phyloP scores from a whole-genome alignment of 805 yeast species.

The Schwanniomyces vanrijiae region DNA sequence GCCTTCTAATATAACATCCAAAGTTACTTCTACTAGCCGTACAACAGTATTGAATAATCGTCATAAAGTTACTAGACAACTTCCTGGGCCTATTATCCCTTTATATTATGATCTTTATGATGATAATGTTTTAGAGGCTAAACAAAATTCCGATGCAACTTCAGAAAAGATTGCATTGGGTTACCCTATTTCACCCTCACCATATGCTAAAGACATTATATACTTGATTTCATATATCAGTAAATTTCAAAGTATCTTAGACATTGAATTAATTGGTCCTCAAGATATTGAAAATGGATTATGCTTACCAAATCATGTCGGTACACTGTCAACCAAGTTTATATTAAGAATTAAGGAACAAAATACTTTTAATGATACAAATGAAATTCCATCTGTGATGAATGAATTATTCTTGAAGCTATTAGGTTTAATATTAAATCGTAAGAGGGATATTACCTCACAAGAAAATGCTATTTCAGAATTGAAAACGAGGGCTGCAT shows the following conservation, averaged over 20 bases:
- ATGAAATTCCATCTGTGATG: slow-evolving; percentile 29
- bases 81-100: slow-evolving; percentile 41
- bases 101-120: slow-evolving; percentile 37
- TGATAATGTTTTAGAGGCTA: slow-evolving; percentile 26
- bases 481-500: slow-evolving; percentile 23
- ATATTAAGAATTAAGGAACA: not conserved
- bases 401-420: slow-evolving; percentile 30
- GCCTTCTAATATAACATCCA: not conserved
- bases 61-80: slow-evolving; percentile 29
- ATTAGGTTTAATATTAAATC: slow-evolving; percentile 34
- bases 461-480: slow-evolving; percentile 33
- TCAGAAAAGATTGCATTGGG: slow-evolving; percentile 36
- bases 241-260: slow-evolving; percentile 28
- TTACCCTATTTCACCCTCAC: slow-evolving; percentile 23
- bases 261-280: slow-evolving; percentile 30
- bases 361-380: slow-evolving; percentile 1
- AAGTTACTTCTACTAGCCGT: slow-evolving; percentile 12
- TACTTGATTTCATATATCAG: slow-evolving; percentile 30
- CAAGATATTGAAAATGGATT: slow-evolving; percentile 37
- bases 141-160: slow-evolving; percentile 12
- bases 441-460: slow-evolving; percentile 30
- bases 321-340: not conserved
- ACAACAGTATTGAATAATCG: slow-evolving; percentile 34
- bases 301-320: slow-evolving; percentile 15
- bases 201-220: slow-evolving; percentile 33